Evolutionary conservation across 371 early-diverging fungal species (phyloP).

Genomic region (Syncephalis plumigaleata): DNA sequence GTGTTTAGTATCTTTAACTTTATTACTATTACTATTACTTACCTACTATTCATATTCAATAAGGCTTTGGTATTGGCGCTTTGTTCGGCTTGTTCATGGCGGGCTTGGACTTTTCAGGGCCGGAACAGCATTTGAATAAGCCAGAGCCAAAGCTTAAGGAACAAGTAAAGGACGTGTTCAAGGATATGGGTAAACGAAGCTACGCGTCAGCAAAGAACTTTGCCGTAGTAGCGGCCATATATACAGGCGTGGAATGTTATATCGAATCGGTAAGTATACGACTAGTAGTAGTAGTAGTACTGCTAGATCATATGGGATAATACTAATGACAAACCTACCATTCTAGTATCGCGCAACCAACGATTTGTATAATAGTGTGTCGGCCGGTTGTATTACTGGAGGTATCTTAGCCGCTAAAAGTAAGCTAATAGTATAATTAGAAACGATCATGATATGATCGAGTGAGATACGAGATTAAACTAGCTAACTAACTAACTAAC

Average conservation of each 20-base stretch:
- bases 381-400: slow-evolving; percentile 89
- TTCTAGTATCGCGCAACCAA: slow-evolving; percentile 84
- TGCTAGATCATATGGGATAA: neutral
- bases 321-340: neutral
- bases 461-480: too few species aligned
- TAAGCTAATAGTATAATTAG: slow-evolving; percentile 4
- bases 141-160: slow-evolving; percentile 46
- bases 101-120: slow-evolving; percentile 57
- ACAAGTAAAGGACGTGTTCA: slow-evolving; percentile 62
- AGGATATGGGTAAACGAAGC: slow-evolving; percentile 75
- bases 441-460: too few species aligned
- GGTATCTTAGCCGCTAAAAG: slow-evolving; percentile 65
- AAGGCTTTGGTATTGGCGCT: slow-evolving; percentile 77
- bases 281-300: neutral
- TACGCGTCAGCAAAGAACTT: slow-evolving; percentile 83
- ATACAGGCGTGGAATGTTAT: slow-evolving; percentile 81
- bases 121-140: slow-evolving; percentile 27
- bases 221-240: slow-evolving; percentile 81
- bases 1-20: too few species aligned
- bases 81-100: slow-evolving; percentile 89
- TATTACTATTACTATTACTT: too few species aligned
- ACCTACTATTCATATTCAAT: too few species aligned
- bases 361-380: slow-evolving; percentile 75
- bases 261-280: slow-evolving; percentile 62
- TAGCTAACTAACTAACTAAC: neutral